These are phyloP conservation scores for Lagerstroemia speciosa DNA, from an alignment of 345 rosid species.

Conservation along the genomic window DNA sequence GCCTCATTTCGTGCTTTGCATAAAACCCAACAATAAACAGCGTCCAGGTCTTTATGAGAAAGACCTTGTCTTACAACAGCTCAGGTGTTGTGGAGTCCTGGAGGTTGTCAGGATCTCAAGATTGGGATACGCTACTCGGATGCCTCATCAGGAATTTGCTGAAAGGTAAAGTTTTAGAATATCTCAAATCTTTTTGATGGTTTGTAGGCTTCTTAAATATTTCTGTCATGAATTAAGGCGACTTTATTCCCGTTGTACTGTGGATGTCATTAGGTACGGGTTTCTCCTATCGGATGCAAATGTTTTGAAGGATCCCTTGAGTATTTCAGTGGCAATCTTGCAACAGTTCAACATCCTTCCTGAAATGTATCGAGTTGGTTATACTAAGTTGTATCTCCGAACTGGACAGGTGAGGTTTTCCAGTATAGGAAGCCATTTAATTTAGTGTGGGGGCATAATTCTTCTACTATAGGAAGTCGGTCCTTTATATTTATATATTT, in stretches of 20 bases:
- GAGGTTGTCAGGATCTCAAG: conserved; percentile 87
- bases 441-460: no score
- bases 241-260: neutral
- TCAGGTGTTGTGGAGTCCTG: conserved; percentile 76
- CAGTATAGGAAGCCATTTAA: no score
- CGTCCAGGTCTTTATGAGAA: conserved; percentile 57
- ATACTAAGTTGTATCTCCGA: conserved; percentile 67
- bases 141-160: conserved; percentile 22
- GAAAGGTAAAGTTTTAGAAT: neutral
- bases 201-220: neutral
- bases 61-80: conserved; percentile 69
- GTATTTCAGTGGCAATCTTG: conserved; percentile 65
- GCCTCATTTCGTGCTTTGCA: conserved; percentile 88
- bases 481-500: no score
- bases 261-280: conserved; percentile 48
- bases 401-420: conserved; percentile 61
- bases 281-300: conserved; percentile 41
- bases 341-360: conserved; percentile 60
- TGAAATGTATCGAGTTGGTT: conserved; percentile 90
- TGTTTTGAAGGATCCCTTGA: conserved; percentile 58
- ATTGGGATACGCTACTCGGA: conserved; percentile 77
- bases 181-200: neutral
- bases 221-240: neutral
- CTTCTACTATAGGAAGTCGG: no score
- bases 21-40: conserved; percentile 71